These are phyloP conservation scores for Aspergillus alliaceus DNA, from an alignment of 2,329 filamentous ascomycete genomes.

Conservation along the genomic window DNA sequence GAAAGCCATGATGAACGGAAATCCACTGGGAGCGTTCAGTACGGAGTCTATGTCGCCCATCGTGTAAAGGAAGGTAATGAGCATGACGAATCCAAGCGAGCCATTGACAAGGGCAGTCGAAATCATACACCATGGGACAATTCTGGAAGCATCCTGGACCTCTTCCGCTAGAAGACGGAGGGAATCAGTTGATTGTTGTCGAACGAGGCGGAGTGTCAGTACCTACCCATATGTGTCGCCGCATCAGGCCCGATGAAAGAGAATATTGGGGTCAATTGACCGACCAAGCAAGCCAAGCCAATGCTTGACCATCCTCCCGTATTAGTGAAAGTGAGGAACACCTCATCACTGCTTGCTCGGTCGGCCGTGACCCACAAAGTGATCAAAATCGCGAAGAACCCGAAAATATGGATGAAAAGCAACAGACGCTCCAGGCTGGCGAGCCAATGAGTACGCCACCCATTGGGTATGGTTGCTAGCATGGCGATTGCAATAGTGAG, in stretches of 20 bases:
- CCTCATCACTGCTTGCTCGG: conserved; percentile 25
- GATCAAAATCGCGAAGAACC: conserved; percentile 45
- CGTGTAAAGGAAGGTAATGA: conserved; percentile 46
- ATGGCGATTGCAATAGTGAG: conserved; percentile 33
- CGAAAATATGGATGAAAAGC: conserved; percentile 50
- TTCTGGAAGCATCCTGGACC: conserved; percentile 47
- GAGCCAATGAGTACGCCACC: conserved; percentile 44
- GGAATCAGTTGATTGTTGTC: not conserved
- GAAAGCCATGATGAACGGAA: conserved; percentile 42
- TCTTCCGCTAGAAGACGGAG: conserved; percentile 47
- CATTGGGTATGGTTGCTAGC: conserved; percentile 53
- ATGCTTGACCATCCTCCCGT: conserved; percentile 35
- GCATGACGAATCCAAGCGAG: conserved; percentile 46
- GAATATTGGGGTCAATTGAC: conserved; percentile 25
- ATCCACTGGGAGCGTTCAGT: conserved; percentile 44
- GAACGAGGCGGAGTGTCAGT: not conserved
- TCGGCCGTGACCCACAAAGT: conserved; percentile 26
- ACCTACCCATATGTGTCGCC: conserved; percentile 33
- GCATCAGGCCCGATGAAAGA: conserved; percentile 32
- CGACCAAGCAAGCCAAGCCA: conserved; percentile 42
- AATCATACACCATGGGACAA: conserved; percentile 51
- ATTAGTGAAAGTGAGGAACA: conserved; percentile 30
- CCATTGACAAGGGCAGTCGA: conserved; percentile 51
- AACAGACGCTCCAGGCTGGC: conserved; percentile 54
- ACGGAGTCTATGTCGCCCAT: conserved; percentile 41